phyloP scores from a whole-genome alignment of 2,329 filamentous ascomycete genomes.

The Colletotrichum tropicicola region DNA sequence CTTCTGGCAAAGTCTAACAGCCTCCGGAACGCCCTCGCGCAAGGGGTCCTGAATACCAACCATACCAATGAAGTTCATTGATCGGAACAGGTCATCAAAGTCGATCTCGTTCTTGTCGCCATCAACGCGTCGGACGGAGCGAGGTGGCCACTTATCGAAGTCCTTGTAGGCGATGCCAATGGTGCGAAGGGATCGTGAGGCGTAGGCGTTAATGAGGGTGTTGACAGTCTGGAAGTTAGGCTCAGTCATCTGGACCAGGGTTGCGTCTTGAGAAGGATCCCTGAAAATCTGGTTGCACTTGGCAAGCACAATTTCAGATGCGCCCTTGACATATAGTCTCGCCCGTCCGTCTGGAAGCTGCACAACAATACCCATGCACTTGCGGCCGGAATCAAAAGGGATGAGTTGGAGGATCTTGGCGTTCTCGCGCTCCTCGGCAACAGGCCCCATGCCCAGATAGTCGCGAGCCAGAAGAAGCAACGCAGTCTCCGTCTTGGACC shows the following conservation, averaged over 20 bases:
- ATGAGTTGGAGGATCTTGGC: slow-evolving; percentile 71
- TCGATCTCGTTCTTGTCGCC: slow-evolving; percentile 67
- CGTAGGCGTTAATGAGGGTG: slow-evolving; percentile 79
- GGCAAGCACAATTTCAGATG: slow-evolving; percentile 69
- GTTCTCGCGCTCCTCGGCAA: slow-evolving; percentile 71
- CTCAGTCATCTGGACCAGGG: slow-evolving; percentile 54
- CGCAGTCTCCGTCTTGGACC: slow-evolving; percentile 82
- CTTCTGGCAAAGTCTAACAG: slow-evolving; percentile 76
- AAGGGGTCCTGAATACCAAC: slow-evolving; percentile 86
- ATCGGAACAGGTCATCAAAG: slow-evolving; percentile 73
- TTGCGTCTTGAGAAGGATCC: slow-evolving; percentile 56
- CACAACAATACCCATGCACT: slow-evolving; percentile 73
- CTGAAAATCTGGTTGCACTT: slow-evolving; percentile 63
- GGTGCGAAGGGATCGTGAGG: slow-evolving; percentile 81
- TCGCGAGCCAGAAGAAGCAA: slow-evolving; percentile 75
- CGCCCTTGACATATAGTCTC: slow-evolving; percentile 70
- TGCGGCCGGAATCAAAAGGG: slow-evolving; percentile 79
- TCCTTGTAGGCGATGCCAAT: slow-evolving; percentile 87
- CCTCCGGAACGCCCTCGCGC: slow-evolving; percentile 77
- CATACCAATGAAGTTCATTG: slow-evolving; percentile 75
- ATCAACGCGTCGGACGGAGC: slow-evolving; percentile 62
- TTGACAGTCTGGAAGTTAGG: slow-evolving; percentile 67
- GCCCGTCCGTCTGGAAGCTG: slow-evolving; percentile 59
- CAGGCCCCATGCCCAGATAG: slow-evolving; percentile 72
- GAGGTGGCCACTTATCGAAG: slow-evolving; percentile 85